These are phyloP conservation scores for Aureobasidium sp. DNA, from an alignment of 2,329 filamentous ascomycete species.

Conservation along the genomic window DNA sequence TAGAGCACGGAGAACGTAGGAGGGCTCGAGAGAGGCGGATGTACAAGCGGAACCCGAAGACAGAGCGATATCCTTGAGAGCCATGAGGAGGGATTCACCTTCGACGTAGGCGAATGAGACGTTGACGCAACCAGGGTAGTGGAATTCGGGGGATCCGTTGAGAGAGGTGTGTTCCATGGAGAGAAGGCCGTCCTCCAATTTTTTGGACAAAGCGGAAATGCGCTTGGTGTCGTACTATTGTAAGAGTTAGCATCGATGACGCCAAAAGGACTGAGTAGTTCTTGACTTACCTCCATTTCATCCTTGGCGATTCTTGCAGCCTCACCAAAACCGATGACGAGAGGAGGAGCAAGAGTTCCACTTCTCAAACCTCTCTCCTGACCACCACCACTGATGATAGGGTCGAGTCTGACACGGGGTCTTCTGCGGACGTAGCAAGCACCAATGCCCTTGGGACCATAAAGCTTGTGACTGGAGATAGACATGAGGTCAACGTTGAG, in stretches of 20 bases:
- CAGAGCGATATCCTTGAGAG: conserved; percentile 92
- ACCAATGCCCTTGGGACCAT: conserved; percentile 93
- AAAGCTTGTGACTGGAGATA: conserved; percentile 97
- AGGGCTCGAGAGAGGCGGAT: conserved; percentile 90
- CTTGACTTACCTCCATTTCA: conserved; percentile 65
- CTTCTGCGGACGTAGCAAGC: conserved; percentile 92
- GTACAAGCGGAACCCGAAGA: conserved; percentile 97
- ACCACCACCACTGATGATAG: conserved; percentile 90
- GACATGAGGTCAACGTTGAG: conserved; percentile 99
- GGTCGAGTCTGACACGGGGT: conserved; percentile 87
- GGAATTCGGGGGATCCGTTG: conserved; percentile 73
- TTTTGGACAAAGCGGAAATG: conserved; percentile 73
- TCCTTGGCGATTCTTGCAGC: conserved; percentile 85
- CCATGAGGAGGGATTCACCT: conserved; percentile 96
- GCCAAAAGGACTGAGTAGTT: not conserved
- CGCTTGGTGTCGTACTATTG: conserved; percentile 82
- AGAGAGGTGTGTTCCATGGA: conserved; percentile 85
- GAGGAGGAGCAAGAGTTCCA: conserved; percentile 80
- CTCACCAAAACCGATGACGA: conserved; percentile 90
- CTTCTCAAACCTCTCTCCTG: conserved; percentile 93
- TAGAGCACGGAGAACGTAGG: conserved; percentile 87
- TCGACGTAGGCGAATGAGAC: conserved; percentile 98
- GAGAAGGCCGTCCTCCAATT: conserved; percentile 72
- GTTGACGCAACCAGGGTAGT: conserved; percentile 96
- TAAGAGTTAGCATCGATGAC: conserved; percentile 15